A percentile compares a stretch with the other conserved stretches of the same genome.
Conservation (phyloP, 2,329 filamentous ascomycete species). For the Periconia sp. region DNA sequence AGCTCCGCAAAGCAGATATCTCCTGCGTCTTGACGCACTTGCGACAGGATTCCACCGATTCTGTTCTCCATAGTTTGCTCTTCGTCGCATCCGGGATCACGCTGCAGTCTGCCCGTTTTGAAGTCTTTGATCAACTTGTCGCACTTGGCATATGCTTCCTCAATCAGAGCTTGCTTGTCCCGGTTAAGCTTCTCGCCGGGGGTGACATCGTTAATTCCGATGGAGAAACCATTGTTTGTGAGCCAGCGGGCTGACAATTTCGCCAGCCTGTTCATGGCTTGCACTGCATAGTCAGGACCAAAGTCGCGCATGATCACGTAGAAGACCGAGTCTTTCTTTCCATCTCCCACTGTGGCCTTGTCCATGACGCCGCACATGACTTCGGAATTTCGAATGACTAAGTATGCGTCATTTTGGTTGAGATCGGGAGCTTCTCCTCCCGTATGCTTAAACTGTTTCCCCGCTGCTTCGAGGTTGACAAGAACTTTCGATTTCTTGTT, state of each 20-base stretch:
- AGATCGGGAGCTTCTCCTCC: conserved; percentile 75
- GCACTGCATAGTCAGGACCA: conserved; percentile 84
- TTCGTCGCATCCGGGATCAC: conserved; percentile 87
- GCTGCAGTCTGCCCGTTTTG: conserved; percentile 80
- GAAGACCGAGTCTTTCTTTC: conserved; percentile 97
- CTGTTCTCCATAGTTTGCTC: conserved; percentile 90
- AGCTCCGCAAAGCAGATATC: conserved; percentile 88
- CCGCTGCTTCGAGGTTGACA: conserved; percentile 92
- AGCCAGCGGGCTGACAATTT: conserved; percentile 89
- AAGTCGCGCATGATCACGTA: conserved; percentile 97
- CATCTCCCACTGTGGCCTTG: conserved; percentile 94
- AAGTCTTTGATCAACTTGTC: conserved; percentile 83
- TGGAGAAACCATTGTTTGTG: conserved; percentile 91
- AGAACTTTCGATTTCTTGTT: conserved; percentile 82
- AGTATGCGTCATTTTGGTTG: conserved; percentile 76
- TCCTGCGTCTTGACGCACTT: conserved; percentile 89
- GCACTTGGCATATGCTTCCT: conserved; percentile 78
- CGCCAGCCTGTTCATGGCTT: conserved; percentile 91
- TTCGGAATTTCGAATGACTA: conserved; percentile 94
- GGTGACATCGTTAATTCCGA: conserved; percentile 93
- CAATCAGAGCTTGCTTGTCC: conserved; percentile 78
- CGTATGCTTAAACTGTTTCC: conserved; percentile 75
- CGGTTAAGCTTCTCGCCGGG: conserved; percentile 73
- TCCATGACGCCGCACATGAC: conserved; percentile 98
- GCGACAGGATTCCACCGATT: conserved; percentile 89